Base-by-base conservation (phyloP, 2,329 filamentous ascomycete species). In the Phyllosticta citribraziliensis region DNA sequence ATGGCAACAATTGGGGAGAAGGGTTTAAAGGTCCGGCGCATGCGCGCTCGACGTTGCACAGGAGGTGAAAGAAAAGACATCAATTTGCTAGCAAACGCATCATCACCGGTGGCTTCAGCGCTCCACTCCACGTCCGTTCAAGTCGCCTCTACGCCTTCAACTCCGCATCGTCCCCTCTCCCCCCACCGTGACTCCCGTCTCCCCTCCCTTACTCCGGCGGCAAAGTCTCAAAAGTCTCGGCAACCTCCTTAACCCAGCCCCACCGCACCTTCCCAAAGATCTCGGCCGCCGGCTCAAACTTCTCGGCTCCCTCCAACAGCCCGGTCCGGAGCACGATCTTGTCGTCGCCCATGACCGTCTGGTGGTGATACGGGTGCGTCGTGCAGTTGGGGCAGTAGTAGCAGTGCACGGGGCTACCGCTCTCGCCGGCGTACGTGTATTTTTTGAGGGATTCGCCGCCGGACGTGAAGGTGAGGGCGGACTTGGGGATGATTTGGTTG, bases 321-420 rank as follows among this genome's bases (percentile, higher is more conserved):
- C 73, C 77, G 3, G 80, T 84, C 57, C 82, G 77, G 6, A 81
- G 72, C 60, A 83, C 73, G 63, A 82, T 79, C 55, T 73, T 81
- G 66, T 82, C 78, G 3, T 73, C 70, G 61, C 80, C 78, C 64
- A 81, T 73, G 55, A 78, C 76, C 52, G 77, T 75, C 66, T 83
- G 81, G 66, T 82, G 79, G 70, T 84, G 81, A 70, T 83, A 83
- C 30, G 80, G 74, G 67, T 82, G 80, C 3, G 75, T 68, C 8
- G 79, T 82, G 78, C 81, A 84, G 66, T 79, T 81, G 54, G 78
- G 75, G 74, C 82, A 84, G 73, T 79, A 83, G 74, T 78, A 83
- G 76, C 82, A 84, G 70, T 82, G 72, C 33, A 83, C 80, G 6
- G 73, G 68, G 57, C 83, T 82, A 77, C 78, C 80, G 55, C 78